These are phyloP conservation scores for Yamadazyma takamatsuzukensis DNA, from an alignment of 805 yeast genomes.

Conservation along the genomic window DNA sequence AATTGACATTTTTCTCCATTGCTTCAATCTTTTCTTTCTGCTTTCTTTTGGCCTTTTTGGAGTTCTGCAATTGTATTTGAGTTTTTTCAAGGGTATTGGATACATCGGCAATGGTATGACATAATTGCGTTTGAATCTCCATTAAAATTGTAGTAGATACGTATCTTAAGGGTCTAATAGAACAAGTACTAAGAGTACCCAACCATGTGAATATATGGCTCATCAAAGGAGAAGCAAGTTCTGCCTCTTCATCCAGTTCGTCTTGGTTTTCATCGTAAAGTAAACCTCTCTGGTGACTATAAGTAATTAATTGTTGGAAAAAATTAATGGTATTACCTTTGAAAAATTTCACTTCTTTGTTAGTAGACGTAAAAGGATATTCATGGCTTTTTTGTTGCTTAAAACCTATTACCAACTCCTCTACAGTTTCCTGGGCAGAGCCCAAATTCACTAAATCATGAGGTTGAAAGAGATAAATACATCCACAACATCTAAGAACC, in stretches of 20 bases:
- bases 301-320: constrained; percentile 45
- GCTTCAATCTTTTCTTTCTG: constrained; percentile 44
- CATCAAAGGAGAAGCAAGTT: constrained; percentile 40
- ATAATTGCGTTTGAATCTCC: constrained; percentile 56
- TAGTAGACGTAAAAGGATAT: constrained; percentile 59
- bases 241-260: constrained; percentile 11
- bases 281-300: constrained; percentile 60
- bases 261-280: constrained; percentile 36
- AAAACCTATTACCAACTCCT: constrained; percentile 65
- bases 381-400: constrained; percentile 62
- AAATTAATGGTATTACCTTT: constrained; percentile 54
- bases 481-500: constrained; percentile 68
- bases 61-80: constrained; percentile 39
- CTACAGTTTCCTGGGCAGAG: constrained; percentile 68
- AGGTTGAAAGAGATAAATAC: constrained; percentile 58
- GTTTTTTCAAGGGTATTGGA: constrained; percentile 36
- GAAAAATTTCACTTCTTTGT: constrained; percentile 45
- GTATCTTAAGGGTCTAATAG: constrained; percentile 67
- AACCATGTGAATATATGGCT: constrained; percentile 71
- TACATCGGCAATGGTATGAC: constrained; percentile 42
- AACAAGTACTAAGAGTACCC: constrained; percentile 64
- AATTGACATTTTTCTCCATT: constrained; percentile 20
- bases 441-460: constrained; percentile 75
- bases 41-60: constrained; percentile 31
- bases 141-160: constrained; percentile 60